Evolutionary conservation across 2,329 filamentous ascomycete species (phyloP).

Genomic region (Acrodontium crateriforme): DNA sequence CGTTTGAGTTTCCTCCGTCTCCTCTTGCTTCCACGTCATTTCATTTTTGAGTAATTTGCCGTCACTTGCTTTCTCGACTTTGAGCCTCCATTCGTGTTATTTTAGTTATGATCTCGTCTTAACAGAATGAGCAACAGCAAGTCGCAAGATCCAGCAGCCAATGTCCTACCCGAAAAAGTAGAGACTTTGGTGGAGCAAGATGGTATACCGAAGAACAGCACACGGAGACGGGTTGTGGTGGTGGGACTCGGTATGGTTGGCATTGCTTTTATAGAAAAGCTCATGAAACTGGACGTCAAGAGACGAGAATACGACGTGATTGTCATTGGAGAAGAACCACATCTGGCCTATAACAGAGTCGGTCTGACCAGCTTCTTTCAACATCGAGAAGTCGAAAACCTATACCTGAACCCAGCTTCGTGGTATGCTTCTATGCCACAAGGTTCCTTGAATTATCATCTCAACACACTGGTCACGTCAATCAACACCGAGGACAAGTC

Average conservation of each 20-base stretch:
- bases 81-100: not conserved
- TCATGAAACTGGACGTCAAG: constrained; percentile 70
- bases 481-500: constrained; percentile 51
- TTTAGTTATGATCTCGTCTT: not conserved
- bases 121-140: constrained; percentile 29
- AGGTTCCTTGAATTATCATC: constrained; percentile 56
- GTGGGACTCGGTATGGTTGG: constrained; percentile 81
- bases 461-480: constrained; percentile 60
- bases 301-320: constrained; percentile 64
- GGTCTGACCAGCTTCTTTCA: constrained; percentile 82
- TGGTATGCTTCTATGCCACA: constrained; percentile 60
- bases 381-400: constrained; percentile 67
- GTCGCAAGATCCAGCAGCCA: constrained; percentile 34
- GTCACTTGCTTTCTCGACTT: too few species aligned
- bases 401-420: constrained; percentile 75
- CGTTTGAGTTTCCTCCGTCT: too few species aligned
- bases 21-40: too few species aligned
- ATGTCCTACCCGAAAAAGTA: constrained; percentile 30
- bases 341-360: constrained; percentile 83
- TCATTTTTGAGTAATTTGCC: too few species aligned
- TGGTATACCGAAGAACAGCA: constrained; percentile 21
- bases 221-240: constrained; percentile 59
- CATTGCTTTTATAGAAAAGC: constrained; percentile 54
- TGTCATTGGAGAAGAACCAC: constrained; percentile 76
- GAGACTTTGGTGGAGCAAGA: constrained; percentile 20